Evolutionary conservation across 768 basidiomycete species (phyloP).

Genomic region (Tricholoma terreum): DNA sequence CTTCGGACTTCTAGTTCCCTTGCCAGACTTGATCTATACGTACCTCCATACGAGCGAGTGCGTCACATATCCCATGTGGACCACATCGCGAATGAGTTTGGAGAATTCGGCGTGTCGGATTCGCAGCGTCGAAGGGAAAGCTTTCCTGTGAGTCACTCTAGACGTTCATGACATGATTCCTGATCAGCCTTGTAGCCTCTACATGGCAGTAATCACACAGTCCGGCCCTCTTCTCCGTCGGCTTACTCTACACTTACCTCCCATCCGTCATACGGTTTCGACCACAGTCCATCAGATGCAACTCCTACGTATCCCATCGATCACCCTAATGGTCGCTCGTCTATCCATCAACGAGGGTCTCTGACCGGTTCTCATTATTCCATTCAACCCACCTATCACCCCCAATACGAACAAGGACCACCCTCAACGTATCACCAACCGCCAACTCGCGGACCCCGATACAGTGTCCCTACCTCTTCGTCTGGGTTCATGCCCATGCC

Average conservation of each 20-base stretch:
- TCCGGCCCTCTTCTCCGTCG: constrained; percentile 34
- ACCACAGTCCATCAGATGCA: constrained; percentile 34
- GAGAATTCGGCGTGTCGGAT: constrained; percentile 57
- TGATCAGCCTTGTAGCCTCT: constrained; percentile 25
- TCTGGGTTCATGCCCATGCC: constrained; percentile 67
- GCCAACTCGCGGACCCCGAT: constrained; percentile 52
- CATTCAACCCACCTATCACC: constrained; percentile 38
- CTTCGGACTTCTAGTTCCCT: constrained; percentile 60
- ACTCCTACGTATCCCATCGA: constrained; percentile 39
- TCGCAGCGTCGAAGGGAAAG: constrained; percentile 50
- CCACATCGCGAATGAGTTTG: constrained; percentile 59
- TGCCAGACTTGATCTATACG: constrained; percentile 65
- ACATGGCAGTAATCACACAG: constrained; percentile 30
- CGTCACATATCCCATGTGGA: constrained; percentile 45
- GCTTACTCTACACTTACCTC: constrained; percentile 30
- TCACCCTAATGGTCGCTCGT: constrained; percentile 34
- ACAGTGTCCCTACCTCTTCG: constrained; percentile 62
- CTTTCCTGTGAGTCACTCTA: constrained; percentile 47
- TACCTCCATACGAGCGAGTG: constrained; percentile 66
- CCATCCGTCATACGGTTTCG: constrained; percentile 36
- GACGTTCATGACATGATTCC: background rate
- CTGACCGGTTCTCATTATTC: constrained; percentile 23
- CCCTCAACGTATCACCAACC: constrained; percentile 33
- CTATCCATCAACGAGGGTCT: constrained; percentile 28
- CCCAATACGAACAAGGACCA: constrained; percentile 33